Conservation (phyloP, 2,329 filamentous ascomycete genomes). For the Stemphylium vesicarium region DNA sequence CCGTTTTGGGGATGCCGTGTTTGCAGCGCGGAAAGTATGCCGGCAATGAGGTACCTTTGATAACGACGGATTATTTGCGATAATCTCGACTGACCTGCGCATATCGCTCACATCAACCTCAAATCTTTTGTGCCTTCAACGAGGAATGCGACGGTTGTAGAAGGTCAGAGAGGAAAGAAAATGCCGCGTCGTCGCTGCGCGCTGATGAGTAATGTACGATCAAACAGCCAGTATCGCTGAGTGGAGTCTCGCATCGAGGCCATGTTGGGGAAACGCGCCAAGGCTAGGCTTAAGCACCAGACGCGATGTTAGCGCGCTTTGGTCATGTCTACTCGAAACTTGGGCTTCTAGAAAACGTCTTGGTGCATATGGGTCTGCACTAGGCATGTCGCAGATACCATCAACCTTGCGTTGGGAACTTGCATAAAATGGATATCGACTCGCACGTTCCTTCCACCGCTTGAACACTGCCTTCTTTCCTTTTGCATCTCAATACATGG, state of each 20-base stretch:
- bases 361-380: not conserved
- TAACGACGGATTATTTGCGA: not conserved
- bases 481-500: not conserved
- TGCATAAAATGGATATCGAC: not conserved
- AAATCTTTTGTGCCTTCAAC: not conserved
- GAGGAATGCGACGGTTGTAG: not conserved
- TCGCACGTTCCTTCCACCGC: not conserved
- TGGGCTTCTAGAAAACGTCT: not conserved
- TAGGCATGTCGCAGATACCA: not conserved
- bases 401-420: too few species aligned
- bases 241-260: not conserved
- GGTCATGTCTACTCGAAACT: not conserved
- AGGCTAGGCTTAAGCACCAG: not conserved
- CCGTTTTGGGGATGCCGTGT: constrained; percentile 14
- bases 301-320: not conserved
- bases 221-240: not conserved
- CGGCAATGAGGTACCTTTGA: not conserved
- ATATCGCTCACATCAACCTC: too few species aligned
- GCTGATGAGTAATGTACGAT: too few species aligned
- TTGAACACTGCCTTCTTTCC: too few species aligned
- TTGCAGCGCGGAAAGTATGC: not conserved
- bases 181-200: too few species aligned
- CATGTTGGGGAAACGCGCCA: not conserved
- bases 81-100: too few species aligned
- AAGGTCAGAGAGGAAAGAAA: too few species aligned